Evolutionary conservation across 78 protist species (phyloP).

Genomic region (Speleostelium caveatum): DNA sequence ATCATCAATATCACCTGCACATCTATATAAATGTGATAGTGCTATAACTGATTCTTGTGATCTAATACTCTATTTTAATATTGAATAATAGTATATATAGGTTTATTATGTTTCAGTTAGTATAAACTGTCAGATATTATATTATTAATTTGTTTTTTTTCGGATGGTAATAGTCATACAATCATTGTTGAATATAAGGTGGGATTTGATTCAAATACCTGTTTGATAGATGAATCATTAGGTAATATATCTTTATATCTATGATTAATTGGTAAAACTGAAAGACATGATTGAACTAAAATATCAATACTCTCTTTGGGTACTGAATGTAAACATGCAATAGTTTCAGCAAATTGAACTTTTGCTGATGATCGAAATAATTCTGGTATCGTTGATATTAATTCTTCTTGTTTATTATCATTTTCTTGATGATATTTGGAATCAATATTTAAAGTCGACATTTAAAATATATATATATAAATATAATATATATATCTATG

Average conservation of each 20-base stretch:
- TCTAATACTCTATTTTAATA: slow-evolving; percentile 37
- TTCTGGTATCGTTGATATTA: slow-evolving; percentile 58
- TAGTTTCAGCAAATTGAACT: slow-evolving; percentile 73
- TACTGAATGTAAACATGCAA: slow-evolving; percentile 28
- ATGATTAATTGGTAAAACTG: slow-evolving; percentile 26
- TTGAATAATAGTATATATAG: background rate
- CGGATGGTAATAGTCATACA: slow-evolving; percentile 12
- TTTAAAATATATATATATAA: no score
- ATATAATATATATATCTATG: no score
- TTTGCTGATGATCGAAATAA: slow-evolving; percentile 63
- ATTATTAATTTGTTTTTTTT: background rate
- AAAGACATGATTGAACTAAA: slow-evolving; percentile 39
- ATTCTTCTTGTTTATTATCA: background rate
- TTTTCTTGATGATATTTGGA: background rate
- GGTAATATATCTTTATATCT: slow-evolving; percentile 9
- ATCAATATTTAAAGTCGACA: no score
- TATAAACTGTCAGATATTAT: no score
- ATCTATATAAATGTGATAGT: slow-evolving; percentile 57
- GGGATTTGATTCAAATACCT: slow-evolving; percentile 36
- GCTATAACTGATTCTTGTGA: slow-evolving; percentile 80
- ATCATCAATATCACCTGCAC: slow-evolving; percentile 37
- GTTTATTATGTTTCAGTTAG: background rate
- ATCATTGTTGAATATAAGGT: slow-evolving; percentile 55
- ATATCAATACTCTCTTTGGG: slow-evolving; percentile 52
- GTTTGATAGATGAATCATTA: slow-evolving; percentile 10